These are phyloP conservation scores for Dalbergia oliveri DNA, from an alignment of 306 rosid genomes.

Conservation along the genomic window DNA sequence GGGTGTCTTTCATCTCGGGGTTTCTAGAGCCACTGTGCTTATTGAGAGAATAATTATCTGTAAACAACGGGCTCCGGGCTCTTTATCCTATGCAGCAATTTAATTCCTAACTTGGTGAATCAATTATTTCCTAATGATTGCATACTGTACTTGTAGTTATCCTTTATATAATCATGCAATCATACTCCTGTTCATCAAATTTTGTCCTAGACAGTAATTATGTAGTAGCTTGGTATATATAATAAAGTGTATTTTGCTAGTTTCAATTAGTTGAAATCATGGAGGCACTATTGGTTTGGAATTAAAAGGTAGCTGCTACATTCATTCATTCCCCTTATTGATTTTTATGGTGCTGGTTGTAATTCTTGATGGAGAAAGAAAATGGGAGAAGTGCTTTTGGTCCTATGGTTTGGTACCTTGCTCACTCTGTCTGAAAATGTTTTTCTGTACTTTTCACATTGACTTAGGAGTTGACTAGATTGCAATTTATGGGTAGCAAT, in stretches of 20 bases:
- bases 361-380: neutral
- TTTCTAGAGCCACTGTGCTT: conserved; percentile 26
- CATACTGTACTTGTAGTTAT: conserved; percentile 20
- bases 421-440: neutral
- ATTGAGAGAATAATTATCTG: conserved; percentile 24
- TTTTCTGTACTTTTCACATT: neutral
- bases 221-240: neutral
- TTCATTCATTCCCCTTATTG: neutral
- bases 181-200: neutral
- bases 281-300: neutral
- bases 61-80: neutral
- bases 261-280: neutral
- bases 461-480: neutral
- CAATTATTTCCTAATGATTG: conserved; percentile 44
- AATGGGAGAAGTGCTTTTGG: neutral
- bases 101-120: conserved; percentile 21
- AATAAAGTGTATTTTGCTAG: neutral
- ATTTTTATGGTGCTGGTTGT: neutral
- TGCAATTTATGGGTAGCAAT: neutral
- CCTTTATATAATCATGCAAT: neutral
- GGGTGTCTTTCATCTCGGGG: conserved; percentile 34
- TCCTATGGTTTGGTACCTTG: neutral
- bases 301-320: neutral
- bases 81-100: conserved; percentile 35
- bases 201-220: neutral